Evolutionary conservation across 495 filamentous ascomycete species (phyloP), one percentile per base, ranked within the genome.

Genomic region (Parmelia sp.): DNA sequence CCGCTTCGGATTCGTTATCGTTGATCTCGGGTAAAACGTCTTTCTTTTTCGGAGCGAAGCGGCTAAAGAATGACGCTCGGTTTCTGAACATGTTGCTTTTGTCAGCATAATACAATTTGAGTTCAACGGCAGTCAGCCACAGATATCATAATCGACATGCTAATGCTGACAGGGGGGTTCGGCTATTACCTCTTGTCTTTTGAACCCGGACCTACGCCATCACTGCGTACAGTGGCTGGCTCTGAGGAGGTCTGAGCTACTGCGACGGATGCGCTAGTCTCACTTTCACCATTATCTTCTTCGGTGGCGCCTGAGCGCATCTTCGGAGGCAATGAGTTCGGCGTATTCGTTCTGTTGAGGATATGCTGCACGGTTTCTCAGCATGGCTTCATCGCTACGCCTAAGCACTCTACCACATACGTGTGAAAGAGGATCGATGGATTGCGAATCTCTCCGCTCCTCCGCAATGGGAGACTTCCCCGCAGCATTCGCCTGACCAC

Each of bases 61-160:
- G 87, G 76, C 92, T 96, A 53, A 99, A 83, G 71, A 99, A 96
- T 19, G 91, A 96, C 36, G 88, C 86, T 9, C 89, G 89, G 76
- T 92, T 96, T 77, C 87, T 96, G 60, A 61, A 65, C 39, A 45
- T 57, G 70, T 44, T 62, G 61, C 31, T 60, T 36, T 40, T 23
- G 67, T 69, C 67, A 69, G 67, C 62, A n/a, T 17, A 25, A 7
- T 45, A 4, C 0, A 25, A 11, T 59, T 23, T 58, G 44, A 58
- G 58, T 58, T 23, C 33, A 37, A 6, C 35, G 57, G 56, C n/a
- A 35, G 40, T 53, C 40, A 64, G 17, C 42, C 42, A 44, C 62
- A 44, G 57, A 59, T 59, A 51, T 2, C n/a, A 40, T 53, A 35
- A 59, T 64, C 42, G 40, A 29, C 12, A 64, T 33, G 51, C 27